Evolutionary conservation across 108 stramenopile genomes (phyloP).

Genomic region (Bacterosira constricta): DNA sequence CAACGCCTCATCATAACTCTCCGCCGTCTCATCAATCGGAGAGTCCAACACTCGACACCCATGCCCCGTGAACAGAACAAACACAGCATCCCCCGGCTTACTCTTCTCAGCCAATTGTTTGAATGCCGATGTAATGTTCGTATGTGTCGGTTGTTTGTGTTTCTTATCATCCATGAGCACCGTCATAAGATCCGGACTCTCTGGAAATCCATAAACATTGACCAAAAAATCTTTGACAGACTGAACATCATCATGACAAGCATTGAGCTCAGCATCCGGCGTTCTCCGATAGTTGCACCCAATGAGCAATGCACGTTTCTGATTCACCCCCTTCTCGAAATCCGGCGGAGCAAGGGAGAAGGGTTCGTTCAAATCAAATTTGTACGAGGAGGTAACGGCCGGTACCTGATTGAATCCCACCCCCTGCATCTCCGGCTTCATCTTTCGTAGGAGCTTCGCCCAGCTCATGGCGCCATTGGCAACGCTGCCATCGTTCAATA

Average conservation of each 20-base stretch:
- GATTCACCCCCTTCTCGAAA: constrained; percentile 61
- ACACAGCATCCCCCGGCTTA: constrained; percentile 88
- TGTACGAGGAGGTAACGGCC: constrained; percentile 69
- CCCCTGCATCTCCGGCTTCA: constrained; percentile 83
- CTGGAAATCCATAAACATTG: constrained; percentile 86
- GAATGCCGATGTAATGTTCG: constrained; percentile 80
- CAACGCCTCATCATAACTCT: constrained; percentile 83
- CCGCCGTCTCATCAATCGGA: constrained; percentile 56
- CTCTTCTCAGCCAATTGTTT: constrained; percentile 72
- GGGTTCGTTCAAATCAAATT: constrained; percentile 70
- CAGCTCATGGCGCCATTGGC: constrained; percentile 63
- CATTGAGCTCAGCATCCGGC: constrained; percentile 73
- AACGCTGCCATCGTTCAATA: constrained; percentile 45
- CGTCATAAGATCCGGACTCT: constrained; percentile 70
- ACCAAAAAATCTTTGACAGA: constrained; percentile 91
- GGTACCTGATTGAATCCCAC: constrained; percentile 81
- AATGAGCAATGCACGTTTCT: constrained; percentile 76
- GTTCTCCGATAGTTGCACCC: constrained; percentile 81
- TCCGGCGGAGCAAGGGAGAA: constrained; percentile 75
- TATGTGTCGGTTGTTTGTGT: constrained; percentile 73
- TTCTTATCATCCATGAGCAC: constrained; percentile 78
- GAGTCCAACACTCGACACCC: constrained; percentile 83
- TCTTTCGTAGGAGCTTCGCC: constrained; percentile 78
- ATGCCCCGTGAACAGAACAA: constrained; percentile 86
- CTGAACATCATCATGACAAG: constrained; percentile 84